A percentile compares a stretch with the other conserved stretches of the same genome.
phyloP scores from a whole-genome alignment of 495 filamentous ascomycete species.

The Xylona heveae region DNA sequence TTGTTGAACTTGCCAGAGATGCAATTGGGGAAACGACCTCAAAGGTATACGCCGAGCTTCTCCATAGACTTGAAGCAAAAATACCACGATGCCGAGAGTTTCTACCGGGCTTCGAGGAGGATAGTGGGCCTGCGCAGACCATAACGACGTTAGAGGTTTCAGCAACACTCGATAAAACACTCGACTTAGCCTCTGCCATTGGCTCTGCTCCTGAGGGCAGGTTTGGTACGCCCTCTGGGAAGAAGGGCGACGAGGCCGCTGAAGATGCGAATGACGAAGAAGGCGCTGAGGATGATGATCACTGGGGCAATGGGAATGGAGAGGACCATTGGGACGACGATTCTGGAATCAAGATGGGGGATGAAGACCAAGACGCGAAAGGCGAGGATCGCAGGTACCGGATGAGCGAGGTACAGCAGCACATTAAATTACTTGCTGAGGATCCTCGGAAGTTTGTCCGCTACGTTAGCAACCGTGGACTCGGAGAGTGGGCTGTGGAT shows the following conservation, averaged over 20 bases:
- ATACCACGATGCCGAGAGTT: constrained; percentile 36
- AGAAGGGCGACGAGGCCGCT: constrained; percentile 20
- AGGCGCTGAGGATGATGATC: constrained; percentile 15
- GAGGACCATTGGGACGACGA: constrained; percentile 3
- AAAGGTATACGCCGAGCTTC: constrained; percentile 51
- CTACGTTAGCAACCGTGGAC: constrained; percentile 29
- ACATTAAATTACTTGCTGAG: constrained; percentile 54
- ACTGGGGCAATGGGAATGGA: constrained; percentile 1
- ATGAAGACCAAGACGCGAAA: background rate
- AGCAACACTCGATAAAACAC: constrained; percentile 20
- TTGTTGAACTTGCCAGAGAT: constrained; percentile 38
- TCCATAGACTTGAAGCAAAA: constrained; percentile 45
- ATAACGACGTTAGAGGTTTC: constrained; percentile 27
- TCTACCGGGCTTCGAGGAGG: too few species aligned
- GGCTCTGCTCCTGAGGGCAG: too few species aligned
- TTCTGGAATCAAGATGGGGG: background rate
- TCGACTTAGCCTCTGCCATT: too few species aligned
- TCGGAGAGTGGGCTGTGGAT: constrained; percentile 59
- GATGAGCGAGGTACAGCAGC: constrained; percentile 41
- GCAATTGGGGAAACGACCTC: constrained; percentile 41
- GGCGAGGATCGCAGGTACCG: constrained; percentile 17
- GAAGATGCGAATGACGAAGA: constrained; percentile 13
- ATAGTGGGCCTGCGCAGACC: too few species aligned
- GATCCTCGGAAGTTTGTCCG: constrained; percentile 47
- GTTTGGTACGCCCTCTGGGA: constrained; percentile 17